A percentile compares a stretch with the other conserved stretches of the same genome.
phyloP scores from a whole-genome alignment of 169 alveolate genomes.

The Eimeria praecox region DNA sequence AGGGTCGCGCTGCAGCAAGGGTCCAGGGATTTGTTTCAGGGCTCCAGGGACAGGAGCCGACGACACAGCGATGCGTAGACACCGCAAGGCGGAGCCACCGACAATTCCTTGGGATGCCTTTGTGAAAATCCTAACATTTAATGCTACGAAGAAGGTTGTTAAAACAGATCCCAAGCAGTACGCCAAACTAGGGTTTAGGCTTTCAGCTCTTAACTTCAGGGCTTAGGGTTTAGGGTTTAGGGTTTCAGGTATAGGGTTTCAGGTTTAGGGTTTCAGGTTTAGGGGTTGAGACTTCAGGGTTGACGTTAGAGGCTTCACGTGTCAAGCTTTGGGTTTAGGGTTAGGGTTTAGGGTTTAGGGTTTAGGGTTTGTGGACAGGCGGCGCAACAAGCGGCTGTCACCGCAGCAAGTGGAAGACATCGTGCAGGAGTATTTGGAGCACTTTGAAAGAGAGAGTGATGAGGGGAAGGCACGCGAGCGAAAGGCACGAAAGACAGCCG shows the following conservation, averaged over 20 bases:
- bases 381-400: slow-evolving; percentile 63
- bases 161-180: slow-evolving; percentile 76
- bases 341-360: slow-evolving; percentile 15
- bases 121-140: slow-evolving; percentile 68
- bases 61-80: not conserved
- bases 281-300: too few species aligned
- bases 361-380: slow-evolving; percentile 24
- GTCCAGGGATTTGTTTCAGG: slow-evolving; percentile 10
- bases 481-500: not conserved
- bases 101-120: slow-evolving; percentile 75
- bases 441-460: slow-evolving; percentile 70
- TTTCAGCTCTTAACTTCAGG: too few species aligned
- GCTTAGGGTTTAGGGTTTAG: not conserved
- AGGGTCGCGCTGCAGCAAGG: not conserved
- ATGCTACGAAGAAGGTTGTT: slow-evolving; percentile 76
- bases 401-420: slow-evolving; percentile 75
- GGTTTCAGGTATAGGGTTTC: not conserved
- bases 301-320: not conserved
- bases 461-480: slow-evolving; percentile 37
- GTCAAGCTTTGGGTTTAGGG: not conserved
- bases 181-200: slow-evolving; percentile 2
- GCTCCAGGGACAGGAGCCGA: slow-evolving; percentile 27
- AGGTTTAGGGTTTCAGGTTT: not conserved
- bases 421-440: slow-evolving; percentile 78
- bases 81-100: slow-evolving; percentile 53